phyloP scores from a whole-genome alignment of 164 flowering plant genomes.

The Vitis cinerea region DNA sequence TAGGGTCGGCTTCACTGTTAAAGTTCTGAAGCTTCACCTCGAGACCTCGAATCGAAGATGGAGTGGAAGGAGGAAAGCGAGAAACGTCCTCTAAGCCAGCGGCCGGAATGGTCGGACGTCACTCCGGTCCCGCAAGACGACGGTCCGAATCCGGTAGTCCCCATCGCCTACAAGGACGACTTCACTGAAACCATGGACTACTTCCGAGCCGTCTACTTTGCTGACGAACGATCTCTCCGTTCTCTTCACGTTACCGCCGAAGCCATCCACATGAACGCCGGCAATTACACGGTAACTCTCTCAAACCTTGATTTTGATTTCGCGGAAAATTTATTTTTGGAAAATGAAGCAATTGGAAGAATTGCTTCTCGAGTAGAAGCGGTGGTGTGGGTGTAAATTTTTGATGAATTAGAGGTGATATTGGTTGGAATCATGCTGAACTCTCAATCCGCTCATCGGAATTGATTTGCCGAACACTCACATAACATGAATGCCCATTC shows the following conservation, averaged over 20 bases:
- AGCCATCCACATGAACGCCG: constrained; percentile 66
- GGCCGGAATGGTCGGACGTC: constrained; percentile 79
- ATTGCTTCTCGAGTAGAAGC: no score
- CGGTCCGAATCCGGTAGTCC: constrained; percentile 87
- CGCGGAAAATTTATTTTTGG: no score
- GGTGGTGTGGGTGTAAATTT: no score
- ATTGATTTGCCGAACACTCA: no score
- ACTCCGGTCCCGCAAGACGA: constrained; percentile 83
- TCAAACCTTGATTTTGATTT: no score
- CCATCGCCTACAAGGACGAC: constrained; percentile 75
- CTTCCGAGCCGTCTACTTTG: constrained; percentile 74
- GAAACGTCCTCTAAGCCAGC: constrained; percentile 44
- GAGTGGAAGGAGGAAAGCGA: constrained; percentile 31
- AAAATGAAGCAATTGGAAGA: no score
- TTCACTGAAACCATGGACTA: constrained; percentile 87
- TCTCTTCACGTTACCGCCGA: constrained; percentile 67
- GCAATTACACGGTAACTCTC: constrained; percentile 73
- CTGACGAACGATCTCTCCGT: constrained; percentile 73
- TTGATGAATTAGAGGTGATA: no score
- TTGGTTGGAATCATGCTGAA: no score
- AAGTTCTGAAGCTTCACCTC: no score
- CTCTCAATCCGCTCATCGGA: no score
- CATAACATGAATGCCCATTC: no score
- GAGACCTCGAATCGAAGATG: constrained; percentile 15
- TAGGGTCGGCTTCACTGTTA: no score